These are phyloP conservation scores for Blastomyces parvus DNA, from an alignment of 2,329 filamentous ascomycete species.

Conservation along the genomic window DNA sequence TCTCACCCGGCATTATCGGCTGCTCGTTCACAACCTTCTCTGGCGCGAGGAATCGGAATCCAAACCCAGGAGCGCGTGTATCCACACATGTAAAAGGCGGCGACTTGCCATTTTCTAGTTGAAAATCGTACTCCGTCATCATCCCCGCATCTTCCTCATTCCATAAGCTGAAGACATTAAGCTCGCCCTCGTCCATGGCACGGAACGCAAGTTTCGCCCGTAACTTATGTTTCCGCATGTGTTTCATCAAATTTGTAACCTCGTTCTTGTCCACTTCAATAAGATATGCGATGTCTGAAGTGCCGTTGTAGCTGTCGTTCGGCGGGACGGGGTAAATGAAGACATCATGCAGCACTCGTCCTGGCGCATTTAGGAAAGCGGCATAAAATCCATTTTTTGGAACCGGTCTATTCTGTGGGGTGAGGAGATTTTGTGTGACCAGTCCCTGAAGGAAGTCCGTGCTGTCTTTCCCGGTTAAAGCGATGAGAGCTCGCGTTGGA, in stretches of 20 bases:
- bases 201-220: slow-evolving; percentile 66
- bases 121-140: slow-evolving; percentile 27
- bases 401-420: slow-evolving; percentile 28
- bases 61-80: slow-evolving; percentile 33
- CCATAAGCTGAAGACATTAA: slow-evolving; percentile 67
- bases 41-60: slow-evolving; percentile 30
- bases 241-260: slow-evolving; percentile 53
- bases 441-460: slow-evolving; percentile 81
- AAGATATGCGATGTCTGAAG: slow-evolving; percentile 46
- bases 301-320: slow-evolving; percentile 19
- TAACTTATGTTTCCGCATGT: slow-evolving; percentile 78
- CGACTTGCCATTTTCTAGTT: slow-evolving; percentile 4
- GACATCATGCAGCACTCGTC: slow-evolving; percentile 77
- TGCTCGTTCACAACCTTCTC: slow-evolving; percentile 28
- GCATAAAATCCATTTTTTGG: slow-evolving; percentile 56
- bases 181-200: slow-evolving; percentile 55
- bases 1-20: slow-evolving; percentile 36
- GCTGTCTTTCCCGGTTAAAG: slow-evolving; percentile 67
- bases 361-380: slow-evolving; percentile 76
- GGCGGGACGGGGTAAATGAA: slow-evolving; percentile 65
- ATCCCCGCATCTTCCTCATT: slow-evolving; percentile 39
- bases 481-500: slow-evolving; percentile 67
- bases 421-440: slow-evolving; percentile 61
- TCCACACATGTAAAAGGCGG: slow-evolving; percentile 30
- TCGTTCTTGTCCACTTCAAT: slow-evolving; percentile 72